A percentile compares a stretch with the other conserved stretches of the same genome.
Conservation (phyloP, 129 eudicot species). For the Pulicaria dysenterica region DNA sequence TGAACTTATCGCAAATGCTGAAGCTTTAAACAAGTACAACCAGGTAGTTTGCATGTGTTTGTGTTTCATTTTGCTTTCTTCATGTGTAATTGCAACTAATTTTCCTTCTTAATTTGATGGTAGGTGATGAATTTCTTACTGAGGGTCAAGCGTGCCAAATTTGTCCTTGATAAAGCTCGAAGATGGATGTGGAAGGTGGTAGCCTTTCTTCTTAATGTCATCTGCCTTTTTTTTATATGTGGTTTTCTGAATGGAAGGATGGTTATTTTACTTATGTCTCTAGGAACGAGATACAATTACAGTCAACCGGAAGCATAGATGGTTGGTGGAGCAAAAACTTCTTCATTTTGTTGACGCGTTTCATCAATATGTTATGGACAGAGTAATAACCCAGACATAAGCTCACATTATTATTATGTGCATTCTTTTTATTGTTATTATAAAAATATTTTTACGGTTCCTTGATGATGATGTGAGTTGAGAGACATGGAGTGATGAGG, state of each 20-base stretch:
- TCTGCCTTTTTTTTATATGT: not conserved
- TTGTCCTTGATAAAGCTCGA: slow-evolving; percentile 94
- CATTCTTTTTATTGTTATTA: not conserved
- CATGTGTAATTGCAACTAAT: slow-evolving; percentile 22
- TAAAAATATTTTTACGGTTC: not conserved
- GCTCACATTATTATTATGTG: not conserved
- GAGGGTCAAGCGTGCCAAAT: slow-evolving; percentile 95
- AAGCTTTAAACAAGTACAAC: slow-evolving; percentile 89
- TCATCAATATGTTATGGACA: slow-evolving; percentile 99
- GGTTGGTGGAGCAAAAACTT: slow-evolving; percentile 94
- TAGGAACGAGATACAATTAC: slow-evolving; percentile 72
- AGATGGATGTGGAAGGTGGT: slow-evolving; percentile 98
- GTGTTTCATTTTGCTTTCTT: slow-evolving; percentile 9
- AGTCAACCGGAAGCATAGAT: slow-evolving; percentile 69
- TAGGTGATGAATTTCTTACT: slow-evolving; percentile 94
- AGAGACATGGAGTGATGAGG: no score
- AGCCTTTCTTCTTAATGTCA: not conserved
- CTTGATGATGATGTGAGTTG: not conserved
- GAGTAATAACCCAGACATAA: slow-evolving; percentile 48
- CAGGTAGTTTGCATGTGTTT: slow-evolving; percentile 73
- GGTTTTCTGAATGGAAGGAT: slow-evolving; percentile 7
- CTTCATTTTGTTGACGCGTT: slow-evolving; percentile 97
- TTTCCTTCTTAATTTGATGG: slow-evolving; percentile 18
- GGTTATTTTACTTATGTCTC: slow-evolving; percentile 7
- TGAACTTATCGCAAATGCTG: slow-evolving; percentile 87